Evolutionary conservation across 768 basidiomycete genomes (phyloP), one percentile per base, ranked within the genome.

Genomic region (Russula olivacea): DNA sequence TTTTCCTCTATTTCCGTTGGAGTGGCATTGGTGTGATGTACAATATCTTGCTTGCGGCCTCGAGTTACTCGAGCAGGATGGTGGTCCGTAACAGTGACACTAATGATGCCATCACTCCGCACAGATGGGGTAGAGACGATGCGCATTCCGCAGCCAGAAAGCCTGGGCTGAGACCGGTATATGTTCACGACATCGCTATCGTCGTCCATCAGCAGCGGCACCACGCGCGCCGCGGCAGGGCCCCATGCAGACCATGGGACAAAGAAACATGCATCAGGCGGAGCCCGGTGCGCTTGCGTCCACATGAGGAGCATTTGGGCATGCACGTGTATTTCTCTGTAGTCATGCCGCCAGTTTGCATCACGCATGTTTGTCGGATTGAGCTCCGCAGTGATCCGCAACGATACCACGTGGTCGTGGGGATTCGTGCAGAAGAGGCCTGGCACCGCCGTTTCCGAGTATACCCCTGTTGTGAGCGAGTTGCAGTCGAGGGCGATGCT

Each of bases 221-320:
- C 40, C 10, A 52, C 40, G 15, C 55, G 61, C 11, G 55, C 49
- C 10, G 48, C 61, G 5, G 49, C 30, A 32, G 48, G 40, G 48
- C 48, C 40, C 61, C 55, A 62, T 11, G 12, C 40, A 2, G 55
- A 56, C 55, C 61, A 57, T 21, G 55, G 61, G 19, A 62, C 40
- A 21, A 57, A 32, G 11, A 51, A 55, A 38, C 61, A 57, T 19
- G 55, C 40, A 38, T 57, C 36, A 1, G 55, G 55, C 25, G 55
- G 15, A 17, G 61, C 55, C 0, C 55, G 61, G 30, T 57, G 61
- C 30, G 10, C 12, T 28, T 32, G 25, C 28, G 55, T 57, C 61
- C 61, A 61, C 25, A 10, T 12, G 48, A 61, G 61, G 36, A 61
- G 38, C 48, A 48, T n/a, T 30, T 40, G 36, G 4, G 48, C 61